Percentiles rank a stretch among this genome's conserved stretches.
These are phyloP conservation scores for Saprolegnia parasitica DNA, from an alignment of 352 stramenopile genomes.

Conservation along the genomic window DNA sequence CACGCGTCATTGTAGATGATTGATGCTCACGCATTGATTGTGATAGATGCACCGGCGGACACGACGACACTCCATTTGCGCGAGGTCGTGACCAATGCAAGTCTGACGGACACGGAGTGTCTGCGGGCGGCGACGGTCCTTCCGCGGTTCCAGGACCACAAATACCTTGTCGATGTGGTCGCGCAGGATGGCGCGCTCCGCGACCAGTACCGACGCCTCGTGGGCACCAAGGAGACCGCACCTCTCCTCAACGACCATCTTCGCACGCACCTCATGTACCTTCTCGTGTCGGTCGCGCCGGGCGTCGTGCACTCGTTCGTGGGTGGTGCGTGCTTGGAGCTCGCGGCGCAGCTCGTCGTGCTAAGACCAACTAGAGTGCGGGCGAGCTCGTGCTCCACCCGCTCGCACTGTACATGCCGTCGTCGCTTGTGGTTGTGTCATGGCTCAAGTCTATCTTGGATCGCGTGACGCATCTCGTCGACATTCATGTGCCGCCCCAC, in stretches of 20 bases:
- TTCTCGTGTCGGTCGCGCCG: constrained; percentile 1
- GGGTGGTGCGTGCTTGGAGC: constrained; percentile 52
- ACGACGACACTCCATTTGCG: constrained; percentile 9
- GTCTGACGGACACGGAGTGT: not conserved
- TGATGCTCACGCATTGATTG: not conserved
- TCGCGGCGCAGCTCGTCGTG: constrained; percentile 79
- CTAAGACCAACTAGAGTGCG: constrained; percentile 76
- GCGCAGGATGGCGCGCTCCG: not conserved
- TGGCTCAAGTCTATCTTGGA: constrained; percentile 66
- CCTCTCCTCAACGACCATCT: constrained; percentile 1
- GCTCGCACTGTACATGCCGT: constrained; percentile 63
- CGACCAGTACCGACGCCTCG: constrained; percentile 11
- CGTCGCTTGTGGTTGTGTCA: constrained; percentile 56
- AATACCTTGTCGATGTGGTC: constrained; percentile 16
- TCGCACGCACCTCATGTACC: constrained; percentile 9
- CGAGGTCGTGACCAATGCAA: not conserved
- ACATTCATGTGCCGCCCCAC: constrained; percentile 55
- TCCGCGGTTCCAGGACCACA: not conserved
- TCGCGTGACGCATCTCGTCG: constrained; percentile 76
- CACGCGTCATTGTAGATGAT: not conserved
- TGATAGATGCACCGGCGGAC: not conserved
- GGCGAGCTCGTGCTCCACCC: constrained; percentile 77
- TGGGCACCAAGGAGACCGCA: constrained; percentile 17
- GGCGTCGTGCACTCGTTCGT: not conserved
- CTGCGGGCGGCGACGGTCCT: constrained; percentile 10